Conservation (phyloP, 2,329 filamentous ascomycete genomes). For the Colletotrichum theobromicola region DNA sequence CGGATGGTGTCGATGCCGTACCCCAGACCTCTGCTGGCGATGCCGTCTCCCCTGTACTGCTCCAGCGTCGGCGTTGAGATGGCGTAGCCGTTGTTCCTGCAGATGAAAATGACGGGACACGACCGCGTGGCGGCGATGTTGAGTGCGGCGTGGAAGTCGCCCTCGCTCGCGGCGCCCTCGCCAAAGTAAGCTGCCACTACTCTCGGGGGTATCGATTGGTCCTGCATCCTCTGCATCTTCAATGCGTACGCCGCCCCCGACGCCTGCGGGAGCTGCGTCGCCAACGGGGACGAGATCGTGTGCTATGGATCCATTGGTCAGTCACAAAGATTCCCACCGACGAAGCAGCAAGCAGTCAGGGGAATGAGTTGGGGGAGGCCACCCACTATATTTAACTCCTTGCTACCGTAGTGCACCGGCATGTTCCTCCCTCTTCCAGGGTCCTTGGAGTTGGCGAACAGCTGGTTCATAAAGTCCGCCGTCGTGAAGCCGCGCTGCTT, state of each 20-base stretch:
- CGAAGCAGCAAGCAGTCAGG: neutral
- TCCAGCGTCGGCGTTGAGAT: constrained; percentile 90
- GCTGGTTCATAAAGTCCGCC: constrained; percentile 91
- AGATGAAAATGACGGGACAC: constrained; percentile 90
- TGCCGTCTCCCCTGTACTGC: constrained; percentile 90
- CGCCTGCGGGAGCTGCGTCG: constrained; percentile 89
- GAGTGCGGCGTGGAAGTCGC: constrained; percentile 88
- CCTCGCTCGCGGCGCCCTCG: constrained; percentile 88
- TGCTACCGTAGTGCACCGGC: constrained; percentile 95
- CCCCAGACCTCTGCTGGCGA: constrained; percentile 83
- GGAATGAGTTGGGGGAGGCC: neutral
- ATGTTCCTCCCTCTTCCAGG: constrained; percentile 86
- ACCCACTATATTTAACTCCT: constrained; percentile 80
- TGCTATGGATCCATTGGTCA: constrained; percentile 55
- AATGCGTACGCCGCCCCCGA: constrained; percentile 86
- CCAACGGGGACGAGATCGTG: constrained; percentile 82
- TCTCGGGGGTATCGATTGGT: constrained; percentile 69
- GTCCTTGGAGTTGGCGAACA: constrained; percentile 88
- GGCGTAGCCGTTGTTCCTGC: constrained; percentile 91
- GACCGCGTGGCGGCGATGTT: constrained; percentile 89
- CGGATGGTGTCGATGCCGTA: constrained; percentile 95
- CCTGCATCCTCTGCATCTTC: constrained; percentile 78
- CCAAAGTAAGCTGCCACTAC: constrained; percentile 88
- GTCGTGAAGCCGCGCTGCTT: constrained; percentile 86
- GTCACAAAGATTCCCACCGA: neutral